Evolutionary conservation across 352 stramenopile genomes (phyloP).

Genomic region (Globisporangium heterothallicum): DNA sequence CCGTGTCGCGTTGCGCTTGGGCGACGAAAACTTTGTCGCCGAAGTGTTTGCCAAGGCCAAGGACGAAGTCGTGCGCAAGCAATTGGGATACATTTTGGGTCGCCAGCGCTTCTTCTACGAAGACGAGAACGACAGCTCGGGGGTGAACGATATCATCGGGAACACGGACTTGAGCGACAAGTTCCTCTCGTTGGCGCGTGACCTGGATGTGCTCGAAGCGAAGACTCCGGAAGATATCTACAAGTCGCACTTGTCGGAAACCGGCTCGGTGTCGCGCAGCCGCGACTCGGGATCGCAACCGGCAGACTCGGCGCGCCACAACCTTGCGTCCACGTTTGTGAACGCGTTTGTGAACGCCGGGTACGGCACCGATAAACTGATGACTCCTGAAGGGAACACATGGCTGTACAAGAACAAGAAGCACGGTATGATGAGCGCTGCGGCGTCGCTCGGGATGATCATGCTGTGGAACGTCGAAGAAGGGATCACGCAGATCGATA

Average conservation of each 20-base stretch:
- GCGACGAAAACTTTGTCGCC: conserved; percentile 69
- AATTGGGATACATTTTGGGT: conserved; percentile 97
- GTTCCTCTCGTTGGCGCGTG: conserved; percentile 94
- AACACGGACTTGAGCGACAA: conserved; percentile 96
- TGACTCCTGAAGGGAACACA: conserved; percentile 91
- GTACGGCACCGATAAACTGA: conserved; percentile 96
- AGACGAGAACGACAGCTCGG: conserved; percentile 87
- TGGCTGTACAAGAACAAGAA: conserved; percentile 99
- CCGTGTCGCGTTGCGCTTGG: conserved; percentile 93
- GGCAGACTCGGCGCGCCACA: conserved; percentile 96
- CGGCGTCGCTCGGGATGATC: conserved; percentile 96
- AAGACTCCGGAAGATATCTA: conserved; percentile 99
- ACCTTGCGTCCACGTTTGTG: conserved; percentile 99
- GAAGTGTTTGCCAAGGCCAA: conserved; percentile 79
- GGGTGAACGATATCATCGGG: conserved; percentile 94
- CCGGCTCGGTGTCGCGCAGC: conserved; percentile 67
- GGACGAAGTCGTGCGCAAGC: conserved; percentile 58
- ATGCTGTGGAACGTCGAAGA: conserved; percentile 99
- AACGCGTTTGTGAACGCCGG: conserved; percentile 99
- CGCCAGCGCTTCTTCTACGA: conserved; percentile 93
- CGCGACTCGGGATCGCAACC: conserved; percentile 69
- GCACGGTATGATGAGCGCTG: conserved; percentile 98
- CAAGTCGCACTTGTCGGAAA: conserved; percentile 99
- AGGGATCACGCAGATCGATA: conserved; percentile 98
- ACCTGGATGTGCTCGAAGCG: conserved; percentile 96